Evolutionary conservation across 2,329 filamentous ascomycete species (phyloP).

Genomic region (Fusarium tjaetaba): DNA sequence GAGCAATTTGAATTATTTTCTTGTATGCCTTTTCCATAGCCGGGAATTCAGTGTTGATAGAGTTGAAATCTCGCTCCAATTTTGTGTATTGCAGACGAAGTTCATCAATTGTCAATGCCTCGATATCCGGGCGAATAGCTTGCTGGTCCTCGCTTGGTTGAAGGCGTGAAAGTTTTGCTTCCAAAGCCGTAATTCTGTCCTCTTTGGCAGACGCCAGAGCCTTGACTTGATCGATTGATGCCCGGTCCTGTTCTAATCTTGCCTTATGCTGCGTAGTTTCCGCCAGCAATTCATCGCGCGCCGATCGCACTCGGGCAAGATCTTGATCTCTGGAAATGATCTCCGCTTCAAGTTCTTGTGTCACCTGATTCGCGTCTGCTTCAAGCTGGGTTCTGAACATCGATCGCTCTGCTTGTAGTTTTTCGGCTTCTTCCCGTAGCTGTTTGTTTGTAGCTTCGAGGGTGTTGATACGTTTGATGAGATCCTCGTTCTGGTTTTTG

Average conservation of each 20-base stretch:
- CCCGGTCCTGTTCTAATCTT: constrained; percentile 78
- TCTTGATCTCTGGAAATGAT: constrained; percentile 84
- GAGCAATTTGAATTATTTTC: constrained; percentile 84
- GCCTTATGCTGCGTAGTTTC: constrained; percentile 84
- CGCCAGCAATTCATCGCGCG: constrained; percentile 85
- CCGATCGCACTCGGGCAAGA: constrained; percentile 83
- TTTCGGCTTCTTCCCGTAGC: constrained; percentile 85
- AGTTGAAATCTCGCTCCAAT: constrained; percentile 80
- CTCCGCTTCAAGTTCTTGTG: constrained; percentile 83
- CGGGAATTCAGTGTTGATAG: constrained; percentile 87
- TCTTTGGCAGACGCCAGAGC: constrained; percentile 84
- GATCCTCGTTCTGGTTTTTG: constrained; percentile 89
- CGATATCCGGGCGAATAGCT: constrained; percentile 55
- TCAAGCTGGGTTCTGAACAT: constrained; percentile 84
- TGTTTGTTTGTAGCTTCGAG: constrained; percentile 89
- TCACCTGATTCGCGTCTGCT: constrained; percentile 76
- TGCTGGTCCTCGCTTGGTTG: constrained; percentile 59
- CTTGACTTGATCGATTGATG: constrained; percentile 76
- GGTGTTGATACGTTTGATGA: constrained; percentile 91
- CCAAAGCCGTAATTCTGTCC: constrained; percentile 81
- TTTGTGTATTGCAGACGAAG: constrained; percentile 78
- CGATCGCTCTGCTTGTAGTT: constrained; percentile 84
- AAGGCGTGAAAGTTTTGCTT: constrained; percentile 82
- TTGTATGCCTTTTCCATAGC: constrained; percentile 93
- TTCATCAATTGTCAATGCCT: constrained; percentile 75